These are phyloP conservation scores for Parasarocladium wereldwijsianum DNA, from an alignment of 2,329 filamentous ascomycete genomes.

Conservation along the genomic window DNA sequence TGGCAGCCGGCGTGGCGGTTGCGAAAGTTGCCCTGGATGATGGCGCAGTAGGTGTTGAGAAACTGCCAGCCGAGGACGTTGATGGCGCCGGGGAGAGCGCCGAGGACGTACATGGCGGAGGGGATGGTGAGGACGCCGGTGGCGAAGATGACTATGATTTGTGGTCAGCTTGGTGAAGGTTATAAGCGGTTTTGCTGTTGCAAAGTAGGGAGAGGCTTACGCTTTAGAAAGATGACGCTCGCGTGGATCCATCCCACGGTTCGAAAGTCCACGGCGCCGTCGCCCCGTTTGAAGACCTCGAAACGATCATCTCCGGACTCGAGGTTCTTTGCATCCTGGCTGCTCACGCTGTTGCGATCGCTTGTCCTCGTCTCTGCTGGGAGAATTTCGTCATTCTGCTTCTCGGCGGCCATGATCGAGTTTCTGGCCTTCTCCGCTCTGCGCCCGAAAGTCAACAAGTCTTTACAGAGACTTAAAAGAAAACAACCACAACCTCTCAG, in stretches of 20 bases:
- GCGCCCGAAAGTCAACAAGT: no score
- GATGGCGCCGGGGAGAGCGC: constrained; percentile 24
- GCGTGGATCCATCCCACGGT: constrained; percentile 32
- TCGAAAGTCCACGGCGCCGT: constrained; percentile 28
- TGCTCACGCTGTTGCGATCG: constrained; percentile 5
- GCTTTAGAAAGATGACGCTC: constrained; percentile 30
- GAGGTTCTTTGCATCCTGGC: constrained; percentile 3
- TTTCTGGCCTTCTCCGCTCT: no score
- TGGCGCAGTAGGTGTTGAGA: constrained; percentile 24
- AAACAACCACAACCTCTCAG: no score
- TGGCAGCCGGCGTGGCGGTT: constrained; percentile 23
- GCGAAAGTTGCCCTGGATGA: constrained; percentile 23
- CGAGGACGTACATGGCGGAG: constrained; percentile 24
- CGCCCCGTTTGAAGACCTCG: constrained; percentile 29
- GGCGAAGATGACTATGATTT: constrained; percentile 22
- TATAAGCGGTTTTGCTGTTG: neutral
- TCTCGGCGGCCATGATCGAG: no score
- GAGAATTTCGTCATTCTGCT: constrained; percentile 2
- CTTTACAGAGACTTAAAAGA: no score
- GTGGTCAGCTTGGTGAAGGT: neutral
- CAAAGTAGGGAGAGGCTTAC: constrained; percentile 9
- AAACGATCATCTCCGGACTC: constrained; percentile 16
- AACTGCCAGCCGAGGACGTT: constrained; percentile 26
- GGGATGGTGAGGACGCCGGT: constrained; percentile 27
- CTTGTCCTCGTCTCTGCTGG: constrained; percentile 1